These are phyloP conservation scores for Cyclocybe aegerita DNA, from an alignment of 768 basidiomycete species.

Conservation along the genomic window DNA sequence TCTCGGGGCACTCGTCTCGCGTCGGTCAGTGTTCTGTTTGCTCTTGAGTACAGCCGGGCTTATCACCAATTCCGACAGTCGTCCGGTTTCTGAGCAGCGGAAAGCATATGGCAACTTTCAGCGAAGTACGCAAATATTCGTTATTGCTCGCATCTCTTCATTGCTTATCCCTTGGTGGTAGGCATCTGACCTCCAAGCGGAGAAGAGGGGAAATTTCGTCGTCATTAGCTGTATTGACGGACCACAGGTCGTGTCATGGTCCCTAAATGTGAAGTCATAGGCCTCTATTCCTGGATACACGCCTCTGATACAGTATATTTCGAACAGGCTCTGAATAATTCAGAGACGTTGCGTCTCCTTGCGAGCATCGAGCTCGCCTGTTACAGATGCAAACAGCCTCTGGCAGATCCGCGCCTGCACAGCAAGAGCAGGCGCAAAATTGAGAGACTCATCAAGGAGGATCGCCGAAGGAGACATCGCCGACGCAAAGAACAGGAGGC, in stretches of 20 bases:
- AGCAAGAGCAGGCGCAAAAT: conserved; percentile 67
- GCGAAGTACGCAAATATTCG: conserved; percentile 1
- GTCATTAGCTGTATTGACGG: conserved; percentile 81
- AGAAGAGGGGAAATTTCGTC: conserved; percentile 86
- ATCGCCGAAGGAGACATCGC: conserved; percentile 76
- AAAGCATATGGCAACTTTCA: conserved; percentile 8
- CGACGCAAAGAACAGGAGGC: conserved; percentile 83
- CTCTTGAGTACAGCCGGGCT: not conserved
- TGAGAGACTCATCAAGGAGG: conserved; percentile 82
- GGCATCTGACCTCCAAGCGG: conserved; percentile 75
- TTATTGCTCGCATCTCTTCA: not conserved
- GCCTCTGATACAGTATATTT: not conserved
- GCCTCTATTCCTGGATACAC: not conserved
- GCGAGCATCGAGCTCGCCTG: conserved; percentile 86
- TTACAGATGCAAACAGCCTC: conserved; percentile 69
- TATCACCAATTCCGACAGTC: not conserved
- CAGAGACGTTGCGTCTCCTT: conserved; percentile 78
- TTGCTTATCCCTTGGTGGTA: conserved; percentile 20
- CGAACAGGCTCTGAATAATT: conserved; percentile 72
- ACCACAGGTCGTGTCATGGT: conserved; percentile 78
- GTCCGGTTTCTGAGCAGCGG: conserved; percentile 11
- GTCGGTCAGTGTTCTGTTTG: conserved; percentile 57
- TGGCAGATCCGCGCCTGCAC: conserved; percentile 67
- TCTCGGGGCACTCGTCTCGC: conserved; percentile 73
- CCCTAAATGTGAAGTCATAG: conserved; percentile 63